Base-by-base conservation (phyloP, 768 basidiomycete species). In the Hericium erinaceus region DNA sequence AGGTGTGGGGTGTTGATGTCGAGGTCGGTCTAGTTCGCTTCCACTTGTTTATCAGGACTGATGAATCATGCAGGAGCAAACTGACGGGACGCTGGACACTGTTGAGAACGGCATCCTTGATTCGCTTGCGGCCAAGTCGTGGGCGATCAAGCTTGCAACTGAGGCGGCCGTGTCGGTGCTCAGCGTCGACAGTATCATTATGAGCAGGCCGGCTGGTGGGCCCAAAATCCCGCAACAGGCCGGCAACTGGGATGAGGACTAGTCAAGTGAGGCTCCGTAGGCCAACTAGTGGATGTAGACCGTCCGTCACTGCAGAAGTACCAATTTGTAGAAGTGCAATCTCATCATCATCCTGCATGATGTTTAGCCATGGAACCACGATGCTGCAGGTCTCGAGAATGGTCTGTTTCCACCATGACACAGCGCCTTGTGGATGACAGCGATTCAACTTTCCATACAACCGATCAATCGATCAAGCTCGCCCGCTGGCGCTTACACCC, bases 131-230 rank as follows among this genome's bases (percentile, higher is more conserved):
- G 89, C 92, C 16, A 95, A 95, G 70, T 75, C 84, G 4, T 95
- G 93, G 92, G 92, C 92, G 1, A 82, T 97, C 64, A 78, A 81
- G 58, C 80, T 94, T n/a, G 94, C 87, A 15, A 92, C 92, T 0
- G 93, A 97, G 67, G 92, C 93, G 16, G 93, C 94, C 1, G 80
- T 89, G 41, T 86, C 91, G 0, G 90, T 97, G 33, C 81, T 99
- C 56, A 89, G 87, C 60, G 97, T 99, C 7, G 97, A 99, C 73
- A 92, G 90, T 67, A 98, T 98, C 69, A 97, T 98, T 75, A 93
- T 95, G 83, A 91, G 89, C 74, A 92, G 92, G 68, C 88, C 89
- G n/a, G 89, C 90, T 0, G 89, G 90, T 33, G 89, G 90, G 52
- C 90, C 89, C 51, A 92, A 91, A 69, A 76, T 92, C 52, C 90